A percentile compares a stretch with the other conserved stretches of the same genome.
phyloP scores from a whole-genome alignment of 345 rosid genomes.

The Firmiana major region DNA sequence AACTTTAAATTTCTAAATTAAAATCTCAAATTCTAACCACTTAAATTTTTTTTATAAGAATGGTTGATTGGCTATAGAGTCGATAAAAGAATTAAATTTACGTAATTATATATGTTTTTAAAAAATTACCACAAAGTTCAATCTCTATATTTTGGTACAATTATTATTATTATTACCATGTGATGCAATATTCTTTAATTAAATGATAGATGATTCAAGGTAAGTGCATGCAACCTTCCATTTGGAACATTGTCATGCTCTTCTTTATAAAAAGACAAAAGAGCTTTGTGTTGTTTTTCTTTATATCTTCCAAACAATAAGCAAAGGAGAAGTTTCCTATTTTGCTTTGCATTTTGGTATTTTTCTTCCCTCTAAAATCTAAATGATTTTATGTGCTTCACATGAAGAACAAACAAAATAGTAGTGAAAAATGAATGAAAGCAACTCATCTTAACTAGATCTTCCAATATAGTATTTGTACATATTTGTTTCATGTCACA shows the following conservation, averaged over 20 bases:
- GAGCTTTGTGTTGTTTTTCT: neutral
- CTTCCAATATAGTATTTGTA: no score
- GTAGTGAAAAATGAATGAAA: neutral
- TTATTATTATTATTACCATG: no score
- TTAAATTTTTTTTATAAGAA: no score
- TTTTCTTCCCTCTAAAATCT: conserved; percentile 1
- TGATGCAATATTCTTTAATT: neutral
- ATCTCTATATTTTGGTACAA: no score
- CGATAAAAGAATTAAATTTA: no score
- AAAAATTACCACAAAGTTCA: no score
- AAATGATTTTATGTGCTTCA: neutral
- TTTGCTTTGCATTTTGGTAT: neutral
- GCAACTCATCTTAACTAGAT: neutral
- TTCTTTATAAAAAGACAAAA: neutral
- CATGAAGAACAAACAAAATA: neutral
- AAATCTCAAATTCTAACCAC: no score
- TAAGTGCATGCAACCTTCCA: neutral
- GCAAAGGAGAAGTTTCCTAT: neutral
- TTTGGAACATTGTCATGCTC: neutral
- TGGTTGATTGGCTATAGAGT: no score
- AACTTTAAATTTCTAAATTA: no score
- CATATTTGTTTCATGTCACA: no score
- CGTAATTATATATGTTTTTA: no score
- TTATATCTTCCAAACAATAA: neutral
- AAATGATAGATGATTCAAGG: neutral